Base-by-base conservation (phyloP, 345 rosid species). In the Arabidopsis suecica region DNA sequence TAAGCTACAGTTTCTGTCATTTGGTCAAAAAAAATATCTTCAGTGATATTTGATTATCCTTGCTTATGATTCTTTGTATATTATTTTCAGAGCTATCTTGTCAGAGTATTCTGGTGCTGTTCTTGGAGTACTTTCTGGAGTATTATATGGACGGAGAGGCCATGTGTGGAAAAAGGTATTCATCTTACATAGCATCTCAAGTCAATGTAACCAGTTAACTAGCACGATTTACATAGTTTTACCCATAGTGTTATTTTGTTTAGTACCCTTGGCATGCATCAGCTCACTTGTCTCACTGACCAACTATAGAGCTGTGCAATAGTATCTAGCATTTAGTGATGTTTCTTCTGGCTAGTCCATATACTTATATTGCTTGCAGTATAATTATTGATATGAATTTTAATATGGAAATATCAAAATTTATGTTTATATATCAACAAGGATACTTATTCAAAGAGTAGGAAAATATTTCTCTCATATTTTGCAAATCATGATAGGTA, bases 41-140 rank as follows among this genome's bases (percentile, higher is more conserved):
- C 68, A 7, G 7, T 62, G 48, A 47, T 36, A 13, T 8, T 47
- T 14, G 16, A 7, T 9, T 28, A 13, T 18, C 20, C 58, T 23
- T 61, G 41, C 33, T 47, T 50, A 6, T 28, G 2, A 7, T 58
- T 65, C 6, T 67, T 34, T 68, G 65, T 51, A 20, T 9, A 34
- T 51, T 79, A 54, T 49, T 76, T 78, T 50, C 65, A 95, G 99
- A 78, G 88, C 93, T 78, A 85, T 95, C 80, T 77, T 95, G 86
- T 88, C 89, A 28, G 99, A 95, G 86, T 95, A 95, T 83, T 92
- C 99, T 68, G 99, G 99, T 65, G 97, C 99, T 73, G 86, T 88
- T 71, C 99, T 95, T 79, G 99, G 98, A 74, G 98, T 92, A 45
- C 83, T 95, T 66, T 95, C 99, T 75, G 99, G 93, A 10, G 88